Conservation (phyloP, 2,329 filamentous ascomycete genomes). For the Nothopassalora personata region DNA sequence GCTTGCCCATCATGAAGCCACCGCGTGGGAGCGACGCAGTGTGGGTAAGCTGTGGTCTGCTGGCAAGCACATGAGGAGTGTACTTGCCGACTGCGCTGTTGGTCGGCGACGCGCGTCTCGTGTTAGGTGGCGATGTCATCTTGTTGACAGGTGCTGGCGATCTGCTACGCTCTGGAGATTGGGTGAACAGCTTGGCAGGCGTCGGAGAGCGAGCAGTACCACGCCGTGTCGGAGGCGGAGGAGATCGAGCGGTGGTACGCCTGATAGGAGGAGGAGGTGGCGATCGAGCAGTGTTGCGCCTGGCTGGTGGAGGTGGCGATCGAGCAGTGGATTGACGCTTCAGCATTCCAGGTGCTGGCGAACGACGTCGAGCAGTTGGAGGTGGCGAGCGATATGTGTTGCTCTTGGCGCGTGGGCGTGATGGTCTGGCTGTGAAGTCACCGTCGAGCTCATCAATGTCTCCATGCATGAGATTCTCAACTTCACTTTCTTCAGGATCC, state of each 20-base stretch:
- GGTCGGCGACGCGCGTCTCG: conserved; percentile 41
- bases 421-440: conserved; percentile 34
- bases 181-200: conserved; percentile 57
- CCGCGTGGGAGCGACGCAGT: conserved; percentile 84
- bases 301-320: conserved; percentile 25
- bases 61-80: conserved; percentile 42
- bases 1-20: conserved; percentile 49
- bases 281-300: conserved; percentile 15
- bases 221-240: not conserved
- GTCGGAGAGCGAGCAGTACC: conserved; percentile 32
- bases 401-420: conserved; percentile 12
- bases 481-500: conserved; percentile 58
- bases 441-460: conserved; percentile 31
- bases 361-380: conserved; percentile 26
- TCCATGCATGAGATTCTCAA: conserved; percentile 60
- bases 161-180: conserved; percentile 62
- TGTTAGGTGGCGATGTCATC: conserved; percentile 64
- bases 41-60: conserved; percentile 63
- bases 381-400: conserved; percentile 32
- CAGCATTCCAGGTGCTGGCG: conserved; percentile 37
- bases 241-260: not conserved
- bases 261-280: conserved; percentile 12
- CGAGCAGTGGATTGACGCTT: conserved; percentile 48
- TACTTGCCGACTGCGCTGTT: conserved; percentile 43
- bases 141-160: conserved; percentile 38